These are phyloP conservation scores for Stenocarpella maydis DNA, from an alignment of 2,329 filamentous ascomycete genomes.

Conservation along the genomic window DNA sequence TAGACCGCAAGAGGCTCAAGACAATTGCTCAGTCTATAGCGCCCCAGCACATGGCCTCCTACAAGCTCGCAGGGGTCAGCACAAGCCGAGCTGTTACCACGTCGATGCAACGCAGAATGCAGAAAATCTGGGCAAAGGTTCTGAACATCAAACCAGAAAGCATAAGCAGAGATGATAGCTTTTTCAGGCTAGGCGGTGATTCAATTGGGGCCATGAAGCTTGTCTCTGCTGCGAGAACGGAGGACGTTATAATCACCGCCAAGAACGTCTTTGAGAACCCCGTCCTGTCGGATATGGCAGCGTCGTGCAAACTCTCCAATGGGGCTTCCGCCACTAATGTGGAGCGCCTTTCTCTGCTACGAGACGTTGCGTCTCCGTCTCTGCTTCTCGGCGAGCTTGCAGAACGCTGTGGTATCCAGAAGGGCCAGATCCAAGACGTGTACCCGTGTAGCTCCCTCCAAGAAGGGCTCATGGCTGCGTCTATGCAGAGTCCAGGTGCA, in stretches of 20 bases:
- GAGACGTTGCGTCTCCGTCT: neutral
- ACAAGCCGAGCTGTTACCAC: neutral
- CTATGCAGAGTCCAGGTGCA: neutral
- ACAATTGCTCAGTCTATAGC: neutral
- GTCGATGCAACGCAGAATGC: neutral
- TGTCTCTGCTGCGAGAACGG: conserved; percentile 32
- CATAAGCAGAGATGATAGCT: conserved; percentile 38
- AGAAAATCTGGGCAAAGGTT: conserved; percentile 3
- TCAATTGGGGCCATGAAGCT: conserved; percentile 42
- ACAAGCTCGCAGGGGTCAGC: conserved; percentile 4
- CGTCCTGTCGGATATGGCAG: neutral
- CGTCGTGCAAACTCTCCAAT: neutral
- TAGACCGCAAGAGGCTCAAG: conserved; percentile 16
- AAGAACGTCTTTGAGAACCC: neutral
- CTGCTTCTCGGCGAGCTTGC: neutral
- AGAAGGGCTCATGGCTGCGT: conserved; percentile 2
- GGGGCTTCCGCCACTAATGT: neutral
- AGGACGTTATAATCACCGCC: neutral
- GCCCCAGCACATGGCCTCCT: neutral
- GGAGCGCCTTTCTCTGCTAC: neutral
- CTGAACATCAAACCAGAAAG: neutral
- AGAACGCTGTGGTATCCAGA: neutral
- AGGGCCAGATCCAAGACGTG: neutral
- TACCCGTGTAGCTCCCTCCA: conserved; percentile 3
- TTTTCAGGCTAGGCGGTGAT: conserved; percentile 44